Conservation (phyloP, 1,284 basidiomycete species). For the Papiliotrema laurentii region DNA sequence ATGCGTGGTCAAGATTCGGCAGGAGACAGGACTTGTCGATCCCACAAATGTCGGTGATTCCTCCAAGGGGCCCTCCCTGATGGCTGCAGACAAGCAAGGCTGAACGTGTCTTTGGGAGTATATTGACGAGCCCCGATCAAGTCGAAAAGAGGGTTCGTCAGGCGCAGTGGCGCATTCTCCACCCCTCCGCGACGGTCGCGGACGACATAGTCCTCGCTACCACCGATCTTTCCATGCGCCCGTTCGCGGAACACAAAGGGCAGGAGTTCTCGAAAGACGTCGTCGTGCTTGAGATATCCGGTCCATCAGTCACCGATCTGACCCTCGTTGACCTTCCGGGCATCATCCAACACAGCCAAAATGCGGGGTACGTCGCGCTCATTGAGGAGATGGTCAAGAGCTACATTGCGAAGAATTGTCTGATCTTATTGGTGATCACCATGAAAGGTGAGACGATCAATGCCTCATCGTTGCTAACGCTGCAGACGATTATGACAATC, state of each 20-base stretch:
- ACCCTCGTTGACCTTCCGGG: constrained; percentile 12
- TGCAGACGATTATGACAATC: constrained; percentile 13
- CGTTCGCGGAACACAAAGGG: constrained; percentile 3
- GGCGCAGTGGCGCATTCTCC: constrained; percentile 9
- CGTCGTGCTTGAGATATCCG: constrained; percentile 9
- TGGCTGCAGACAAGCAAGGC: not conserved
- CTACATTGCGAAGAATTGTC: constrained; percentile 8
- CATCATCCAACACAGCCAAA: constrained; percentile 6
- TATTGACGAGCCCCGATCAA: not conserved
- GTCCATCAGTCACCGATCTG: constrained; percentile 8
- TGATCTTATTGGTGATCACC: constrained; percentile 10
- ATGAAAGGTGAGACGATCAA: constrained; percentile 7
- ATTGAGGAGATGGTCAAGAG: constrained; percentile 7
- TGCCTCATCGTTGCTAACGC: not conserved
- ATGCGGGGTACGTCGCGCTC: constrained; percentile 1
- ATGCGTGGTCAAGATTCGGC: constrained; percentile 12
- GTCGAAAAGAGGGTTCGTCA: constrained; percentile 6
- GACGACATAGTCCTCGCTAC: too few species aligned
- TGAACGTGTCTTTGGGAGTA: constrained; percentile 3
- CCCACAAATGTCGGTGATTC: not conserved
- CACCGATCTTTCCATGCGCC: not conserved
- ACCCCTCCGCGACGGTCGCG: too few species aligned
- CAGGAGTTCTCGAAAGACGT: constrained; percentile 7
- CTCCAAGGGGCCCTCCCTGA: not conserved
- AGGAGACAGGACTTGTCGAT: not conserved